Evolutionary conservation across 495 filamentous ascomycete genomes (phyloP).

Genomic region (Rhypophila decipiens): DNA sequence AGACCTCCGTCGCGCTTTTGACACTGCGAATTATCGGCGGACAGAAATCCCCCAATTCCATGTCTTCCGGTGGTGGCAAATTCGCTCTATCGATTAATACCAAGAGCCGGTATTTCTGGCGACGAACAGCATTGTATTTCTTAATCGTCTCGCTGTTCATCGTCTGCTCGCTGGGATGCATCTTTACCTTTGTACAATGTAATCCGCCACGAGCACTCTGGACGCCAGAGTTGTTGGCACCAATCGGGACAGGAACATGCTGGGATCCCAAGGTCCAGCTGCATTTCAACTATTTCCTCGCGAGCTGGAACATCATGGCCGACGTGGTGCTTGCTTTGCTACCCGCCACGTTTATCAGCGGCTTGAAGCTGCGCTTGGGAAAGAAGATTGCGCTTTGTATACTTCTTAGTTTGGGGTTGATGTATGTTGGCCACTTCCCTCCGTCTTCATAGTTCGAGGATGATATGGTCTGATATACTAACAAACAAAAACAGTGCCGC

Average conservation of each 20-base stretch:
- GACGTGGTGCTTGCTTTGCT: neutral
- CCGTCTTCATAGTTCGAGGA: too few species aligned
- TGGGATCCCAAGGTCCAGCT: neutral
- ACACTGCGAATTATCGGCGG: neutral
- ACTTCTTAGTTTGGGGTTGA: neutral
- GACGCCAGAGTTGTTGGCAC: neutral
- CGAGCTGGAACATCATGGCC: neutral
- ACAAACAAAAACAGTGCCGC: neutral
- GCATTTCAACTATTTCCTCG: constrained; percentile 1
- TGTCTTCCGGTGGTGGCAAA: too few species aligned
- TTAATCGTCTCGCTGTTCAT: neutral
- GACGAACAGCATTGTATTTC: neutral
- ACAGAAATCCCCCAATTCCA: too few species aligned
- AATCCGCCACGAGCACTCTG: neutral
- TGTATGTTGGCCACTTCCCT: neutral
- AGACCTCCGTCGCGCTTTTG: constrained; percentile 1
- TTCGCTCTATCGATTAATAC: too few species aligned
- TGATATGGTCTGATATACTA: too few species aligned
- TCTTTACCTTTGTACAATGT: constrained; percentile 2
- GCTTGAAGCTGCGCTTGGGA: neutral
- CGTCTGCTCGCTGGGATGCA: neutral
- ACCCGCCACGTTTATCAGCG: neutral
- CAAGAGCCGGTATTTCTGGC: constrained; percentile 1
- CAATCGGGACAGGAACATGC: too few species aligned
- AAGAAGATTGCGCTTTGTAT: constrained; percentile 1